Percentiles rank a stretch among this genome's conserved stretches.
Evolutionary conservation across 163 green algal genomes (phyloP).

Genomic region (Volvox carteri): DNA sequence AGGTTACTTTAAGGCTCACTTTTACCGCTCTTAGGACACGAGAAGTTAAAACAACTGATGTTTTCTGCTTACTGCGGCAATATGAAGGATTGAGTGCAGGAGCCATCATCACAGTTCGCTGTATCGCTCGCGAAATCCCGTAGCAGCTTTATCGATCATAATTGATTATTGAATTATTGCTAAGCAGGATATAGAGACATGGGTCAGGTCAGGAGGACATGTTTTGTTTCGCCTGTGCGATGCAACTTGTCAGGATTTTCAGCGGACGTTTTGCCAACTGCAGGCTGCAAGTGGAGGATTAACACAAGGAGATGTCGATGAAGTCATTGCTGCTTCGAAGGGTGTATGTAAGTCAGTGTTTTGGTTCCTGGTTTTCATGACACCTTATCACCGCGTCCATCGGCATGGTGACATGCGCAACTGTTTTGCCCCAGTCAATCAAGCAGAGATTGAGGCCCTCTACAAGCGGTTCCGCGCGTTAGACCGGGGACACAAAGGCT

Average conservation of each 20-base stretch:
- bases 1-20: no score
- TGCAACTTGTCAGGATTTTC: background rate
- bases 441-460: conserved; percentile 91
- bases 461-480: conserved; percentile 94
- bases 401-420: background rate
- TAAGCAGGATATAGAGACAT: background rate
- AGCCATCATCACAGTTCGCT: no score
- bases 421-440: conserved; percentile 77
- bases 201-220: background rate
- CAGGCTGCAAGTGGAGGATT: conserved; percentile 82
- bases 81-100: no score
- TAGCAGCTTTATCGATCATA: no score
- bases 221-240: background rate
- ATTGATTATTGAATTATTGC: background rate
- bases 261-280: background rate
- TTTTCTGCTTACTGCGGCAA: no score
- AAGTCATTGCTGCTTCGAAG: conserved; percentile 83
- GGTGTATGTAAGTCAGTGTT: conserved; percentile 82
- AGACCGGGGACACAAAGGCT: conserved; percentile 93
- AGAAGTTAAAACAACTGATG: no score
- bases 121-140: no score
- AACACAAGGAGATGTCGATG: conserved; percentile 96
- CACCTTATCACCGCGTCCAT: background rate
- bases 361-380: background rate
- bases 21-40: no score